phyloP scores from a whole-genome alignment of 225 moss, liverwort and hornwort species.

The Marchantia polymorpha region DNA sequence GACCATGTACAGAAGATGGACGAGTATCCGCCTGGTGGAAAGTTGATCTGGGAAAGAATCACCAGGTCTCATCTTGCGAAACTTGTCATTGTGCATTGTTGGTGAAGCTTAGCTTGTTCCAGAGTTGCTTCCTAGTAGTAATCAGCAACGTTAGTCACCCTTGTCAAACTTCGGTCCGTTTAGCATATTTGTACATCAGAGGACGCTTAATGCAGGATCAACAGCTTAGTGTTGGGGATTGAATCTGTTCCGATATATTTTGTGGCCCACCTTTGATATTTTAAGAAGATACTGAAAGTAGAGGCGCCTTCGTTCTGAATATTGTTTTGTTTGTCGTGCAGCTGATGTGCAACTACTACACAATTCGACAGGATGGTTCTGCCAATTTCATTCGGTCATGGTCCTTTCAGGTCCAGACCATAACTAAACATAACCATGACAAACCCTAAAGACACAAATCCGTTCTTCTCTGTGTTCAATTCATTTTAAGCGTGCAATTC shows the following conservation, averaged over 20 bases:
- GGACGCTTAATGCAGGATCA: no score
- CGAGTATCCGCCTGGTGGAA: slow-evolving; percentile 93
- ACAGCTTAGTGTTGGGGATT: neutral
- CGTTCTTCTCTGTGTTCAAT: neutral
- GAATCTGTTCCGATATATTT: neutral
- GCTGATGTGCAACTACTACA: slow-evolving; percentile 97
- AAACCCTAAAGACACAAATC: no score
- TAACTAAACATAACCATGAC: no score
- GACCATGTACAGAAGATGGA: slow-evolving; percentile 65
- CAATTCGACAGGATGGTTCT: slow-evolving; percentile 88
- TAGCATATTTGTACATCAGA: neutral
- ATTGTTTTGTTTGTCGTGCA: slow-evolving; percentile 28
- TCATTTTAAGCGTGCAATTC: no score
- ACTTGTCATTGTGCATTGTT: no score
- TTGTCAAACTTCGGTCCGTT: neutral
- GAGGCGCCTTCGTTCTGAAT: neutral
- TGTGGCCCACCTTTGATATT: neutral
- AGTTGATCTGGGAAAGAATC: slow-evolving; percentile 81
- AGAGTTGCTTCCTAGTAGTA: neutral
- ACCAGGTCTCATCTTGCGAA: slow-evolving; percentile 49
- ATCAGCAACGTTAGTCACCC: neutral
- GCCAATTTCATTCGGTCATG: slow-evolving; percentile 84
- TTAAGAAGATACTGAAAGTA: no score
- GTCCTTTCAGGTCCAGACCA: slow-evolving; percentile 71
- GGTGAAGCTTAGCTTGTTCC: no score